Evolutionary conservation across 371 early-diverging fungal species (phyloP), one percentile per base, ranked within the genome.

Genomic region (Apophysomyces ossiformis): DNA sequence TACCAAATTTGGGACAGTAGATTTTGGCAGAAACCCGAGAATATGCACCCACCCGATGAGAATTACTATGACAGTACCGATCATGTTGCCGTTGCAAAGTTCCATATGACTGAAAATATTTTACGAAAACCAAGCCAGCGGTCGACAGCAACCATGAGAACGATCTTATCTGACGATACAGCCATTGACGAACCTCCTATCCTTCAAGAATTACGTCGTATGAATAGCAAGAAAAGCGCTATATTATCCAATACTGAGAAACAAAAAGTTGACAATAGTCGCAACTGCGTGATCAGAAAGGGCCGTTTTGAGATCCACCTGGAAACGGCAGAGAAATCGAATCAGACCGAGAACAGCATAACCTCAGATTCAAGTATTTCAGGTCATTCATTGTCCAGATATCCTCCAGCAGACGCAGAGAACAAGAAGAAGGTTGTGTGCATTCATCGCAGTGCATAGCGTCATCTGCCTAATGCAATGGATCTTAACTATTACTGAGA

Each of bases 291-390:
- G n/a, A 74, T 77, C 41, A 77, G 72, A 57, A 77, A 77, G 47
- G 78, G 78, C 47, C 78, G 78, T 38, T 77, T 77, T 72, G 75
- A 74, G 64, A 72, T 77, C 37, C 65, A 65, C 16, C 67, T 76
- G 36, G 69, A 68, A 57, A 60, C 67, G 45, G 61, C 70, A 38
- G 47, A 58, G 44, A 50, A 18, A 9, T 4, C 59, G 32, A 66
- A 50, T 35, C 56, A 60, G 47, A 60, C 56, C 59, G 63, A 37
- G 39, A 37, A 38, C 54, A 44, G 36, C 41, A 65, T 16, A 12
- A 44, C 43, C 32, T 26, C n/a, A 50, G 54, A 21, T 26, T 26
- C 11, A 7, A 21, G 21, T 7, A 7, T 50, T 16, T 18, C 18
- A 21, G 21, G 21, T 18, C 54, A 50, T 21, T 11, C 21, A 21